Evolutionary conservation across 108 stramenopile genomes (phyloP).

Genomic region (Discostella stelligeroides): DNA sequence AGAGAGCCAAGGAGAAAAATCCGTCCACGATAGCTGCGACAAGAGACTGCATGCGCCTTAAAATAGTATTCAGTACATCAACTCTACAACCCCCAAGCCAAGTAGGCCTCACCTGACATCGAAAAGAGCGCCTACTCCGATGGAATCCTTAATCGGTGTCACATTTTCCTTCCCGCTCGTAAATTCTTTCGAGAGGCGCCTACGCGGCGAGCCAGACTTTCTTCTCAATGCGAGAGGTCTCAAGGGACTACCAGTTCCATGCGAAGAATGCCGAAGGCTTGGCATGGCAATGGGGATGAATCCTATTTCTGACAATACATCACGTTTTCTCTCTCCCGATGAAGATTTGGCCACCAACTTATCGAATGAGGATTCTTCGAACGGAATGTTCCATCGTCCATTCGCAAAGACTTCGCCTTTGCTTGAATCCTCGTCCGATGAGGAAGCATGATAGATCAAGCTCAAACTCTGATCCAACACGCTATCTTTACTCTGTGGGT

Average conservation of each 20-base stretch:
- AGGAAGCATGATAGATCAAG: neutral
- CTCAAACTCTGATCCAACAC: neutral
- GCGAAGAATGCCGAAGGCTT: conserved; percentile 3
- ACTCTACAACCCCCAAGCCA: neutral
- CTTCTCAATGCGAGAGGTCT: conserved; percentile 6
- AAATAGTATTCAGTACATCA: neutral
- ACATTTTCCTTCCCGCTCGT: conserved; percentile 17
- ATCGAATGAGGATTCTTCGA: conserved; percentile 1
- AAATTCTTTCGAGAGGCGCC: neutral
- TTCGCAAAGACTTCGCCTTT: neutral
- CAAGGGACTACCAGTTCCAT: neutral
- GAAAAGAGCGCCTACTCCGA: neutral
- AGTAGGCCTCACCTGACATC: conserved; percentile 1
- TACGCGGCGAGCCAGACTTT: neutral
- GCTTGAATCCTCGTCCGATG: conserved; percentile 3
- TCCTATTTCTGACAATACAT: neutral
- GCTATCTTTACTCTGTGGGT: neutral
- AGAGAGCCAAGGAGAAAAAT: neutral
- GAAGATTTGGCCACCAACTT: neutral
- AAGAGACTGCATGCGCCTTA: neutral
- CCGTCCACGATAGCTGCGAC: neutral
- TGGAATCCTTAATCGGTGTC: neutral
- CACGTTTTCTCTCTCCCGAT: neutral
- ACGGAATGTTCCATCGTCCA: conserved; percentile 25
- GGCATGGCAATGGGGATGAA: conserved; percentile 13